Percentiles rank a stretch among this genome's conserved stretches.
phyloP scores from a whole-genome alignment of 352 stramenopile genomes.

The Pythium aquatile region DNA sequence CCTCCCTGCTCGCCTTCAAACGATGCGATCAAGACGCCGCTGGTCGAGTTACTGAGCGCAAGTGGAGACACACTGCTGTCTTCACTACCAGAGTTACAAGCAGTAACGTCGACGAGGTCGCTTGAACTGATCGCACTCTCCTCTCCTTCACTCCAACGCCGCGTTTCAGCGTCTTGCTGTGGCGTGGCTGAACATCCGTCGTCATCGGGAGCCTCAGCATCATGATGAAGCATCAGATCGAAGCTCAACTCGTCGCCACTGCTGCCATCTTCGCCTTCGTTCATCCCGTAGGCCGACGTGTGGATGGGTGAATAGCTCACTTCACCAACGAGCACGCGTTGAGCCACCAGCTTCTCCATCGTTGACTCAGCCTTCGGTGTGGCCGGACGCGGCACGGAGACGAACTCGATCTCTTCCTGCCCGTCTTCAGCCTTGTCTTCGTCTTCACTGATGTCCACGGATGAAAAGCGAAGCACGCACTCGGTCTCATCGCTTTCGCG shows the following conservation, averaged over 20 bases:
- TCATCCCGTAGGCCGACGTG: background rate
- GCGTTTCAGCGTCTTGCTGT: background rate
- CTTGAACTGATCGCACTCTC: background rate
- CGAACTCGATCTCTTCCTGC: background rate
- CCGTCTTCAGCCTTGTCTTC: background rate
- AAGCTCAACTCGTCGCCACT: background rate
- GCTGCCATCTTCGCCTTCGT: background rate
- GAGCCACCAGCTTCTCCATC: background rate
- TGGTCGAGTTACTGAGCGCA: background rate
- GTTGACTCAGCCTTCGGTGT: background rate
- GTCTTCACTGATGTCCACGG: background rate
- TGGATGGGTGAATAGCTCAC: conserved; percentile 4
- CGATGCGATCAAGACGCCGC: background rate
- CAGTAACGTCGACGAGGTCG: background rate
- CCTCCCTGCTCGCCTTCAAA: background rate
- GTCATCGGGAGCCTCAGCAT: background rate
- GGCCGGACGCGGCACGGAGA: background rate
- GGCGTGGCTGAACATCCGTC: background rate
- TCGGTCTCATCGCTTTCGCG: background rate
- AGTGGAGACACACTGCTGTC: background rate
- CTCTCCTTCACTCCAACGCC: background rate
- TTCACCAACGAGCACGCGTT: background rate
- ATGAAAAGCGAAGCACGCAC: background rate
- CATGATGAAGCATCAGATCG: background rate
- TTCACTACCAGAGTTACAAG: background rate